These are phyloP conservation scores for Kickxella alabastrina DNA, from an alignment of 192 early-diverging fungal species.

Conservation along the genomic window DNA sequence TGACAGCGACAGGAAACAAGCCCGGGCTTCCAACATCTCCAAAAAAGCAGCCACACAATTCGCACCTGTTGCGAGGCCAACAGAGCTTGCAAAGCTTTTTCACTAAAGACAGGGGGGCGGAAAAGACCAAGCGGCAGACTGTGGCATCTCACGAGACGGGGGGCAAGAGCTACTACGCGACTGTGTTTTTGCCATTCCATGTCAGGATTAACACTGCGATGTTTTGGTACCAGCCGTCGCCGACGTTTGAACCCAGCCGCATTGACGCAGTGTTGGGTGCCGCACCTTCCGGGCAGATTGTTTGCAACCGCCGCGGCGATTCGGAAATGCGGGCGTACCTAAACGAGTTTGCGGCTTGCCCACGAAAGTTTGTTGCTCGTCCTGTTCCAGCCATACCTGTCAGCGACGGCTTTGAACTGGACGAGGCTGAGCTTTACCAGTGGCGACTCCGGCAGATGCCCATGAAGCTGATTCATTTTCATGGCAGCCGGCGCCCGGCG, in stretches of 20 bases:
- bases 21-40: background rate
- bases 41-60: background rate
- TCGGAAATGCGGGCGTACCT: conserved; percentile 1
- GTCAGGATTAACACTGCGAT: conserved; percentile 28
- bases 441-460: conserved; percentile 15
- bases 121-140: conserved; percentile 5
- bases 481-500: conserved; percentile 22
- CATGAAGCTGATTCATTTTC: conserved; percentile 36
- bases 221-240: conserved; percentile 17
- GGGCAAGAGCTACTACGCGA: conserved; percentile 21
- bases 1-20: background rate
- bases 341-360: conserved; percentile 1
- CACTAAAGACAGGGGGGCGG: conserved; percentile 5
- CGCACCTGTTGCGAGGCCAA: conserved; percentile 22
- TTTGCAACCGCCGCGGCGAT: background rate
- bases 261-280: conserved; percentile 29
- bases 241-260: conserved; percentile 29
- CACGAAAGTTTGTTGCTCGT: background rate
- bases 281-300: too few species aligned
- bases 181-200: conserved; percentile 42
- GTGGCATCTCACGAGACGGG: background rate
- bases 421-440: conserved; percentile 25
- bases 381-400: background rate
- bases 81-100: conserved; percentile 46
- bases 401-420: conserved; percentile 13